Base-by-base conservation (phyloP, 345 rosid genomes). In the Camelina neglecta region DNA sequence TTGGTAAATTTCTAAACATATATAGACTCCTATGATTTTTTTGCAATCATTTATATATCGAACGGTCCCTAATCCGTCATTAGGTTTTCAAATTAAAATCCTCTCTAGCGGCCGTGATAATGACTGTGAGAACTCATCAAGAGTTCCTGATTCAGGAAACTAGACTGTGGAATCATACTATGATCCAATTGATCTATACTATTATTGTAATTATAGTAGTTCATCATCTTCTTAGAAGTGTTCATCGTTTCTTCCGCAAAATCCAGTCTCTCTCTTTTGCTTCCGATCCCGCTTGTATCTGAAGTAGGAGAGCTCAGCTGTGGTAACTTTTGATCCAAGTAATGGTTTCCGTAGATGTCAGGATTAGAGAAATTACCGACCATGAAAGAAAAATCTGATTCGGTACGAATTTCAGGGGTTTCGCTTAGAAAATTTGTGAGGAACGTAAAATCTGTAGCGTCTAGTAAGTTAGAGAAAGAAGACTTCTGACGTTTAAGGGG, bases 361-460 rank as follows among this genome's bases (percentile, higher is more conserved):
- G 75, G 71, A 36, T 65, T 77, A 18, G 81, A 15, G 50, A 71
- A 42, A 51, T 71, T 63, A 15, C 47, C 69, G 67, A 56, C 1
- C 83, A 31, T 33, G 18, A 67, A 83, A 59, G 75, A 62, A 56
- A 79, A 81, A 1, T 83, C 87, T 8, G 79, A 69, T 20, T 81
- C 90, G 2, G 60, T 29, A 33, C 63, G 77, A 60, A n/a, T 59
- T 31, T 73, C 78, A 10, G 69, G 86, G 56, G 76, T 86, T 49
- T 94, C 99, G 7, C 84, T 74, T 0, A 92, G 80, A 55, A 92
- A 57, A 58, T 80, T 89, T 31, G 86, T 73, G 44, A 89, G 80
- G 55, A 92, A 13, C 8, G 91, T 73, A 80, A 83, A 87, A 82
- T 95, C 99, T 84, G 81, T 67, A 51, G 93, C 87, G 31, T 95